Base-by-base conservation (phyloP, 1,284 basidiomycete genomes). In the Xanthoconium separans region DNA sequence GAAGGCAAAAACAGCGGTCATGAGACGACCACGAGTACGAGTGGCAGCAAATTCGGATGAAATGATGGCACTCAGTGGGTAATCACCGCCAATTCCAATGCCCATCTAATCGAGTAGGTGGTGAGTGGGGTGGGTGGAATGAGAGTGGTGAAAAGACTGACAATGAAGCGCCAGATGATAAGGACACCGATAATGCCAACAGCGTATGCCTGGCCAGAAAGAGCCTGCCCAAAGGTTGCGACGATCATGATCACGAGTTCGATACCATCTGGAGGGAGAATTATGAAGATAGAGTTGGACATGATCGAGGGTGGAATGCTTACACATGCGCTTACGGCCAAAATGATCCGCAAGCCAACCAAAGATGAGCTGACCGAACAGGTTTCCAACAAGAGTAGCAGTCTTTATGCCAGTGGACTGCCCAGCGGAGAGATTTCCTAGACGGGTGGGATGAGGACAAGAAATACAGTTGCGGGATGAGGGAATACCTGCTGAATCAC, bases 361-460 rank as follows among this genome's bases (percentile, higher is more conserved):
- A 59, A 84, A 84, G 39, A 81, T 46, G 41, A 84, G 55, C 60
- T 83, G 81, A 31, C 87, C 87, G 41, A 84, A 64, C 47, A 88
- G 65, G 22, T 80, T 86, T 16, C 84, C 83, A 39, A 84, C 73
- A 24, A 82, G 84, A 1, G 80, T 85, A 1, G 90, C 85, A 18
- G 87, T 85, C 70, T 93, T 93, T 71, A 93, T 71, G 53, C 88
- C 87, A 30, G 91, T 81, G 61, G 86, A 81, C 65, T 91, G 85
- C 61, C 83, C 79, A 36, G 74, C 56, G 42, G 75, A 79, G 54
- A 79, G 54, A 89, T 73, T 29, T 33, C 16, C 67, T 69, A 37
- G 30, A 43, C 9, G 33, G 7, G 13, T 22, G 6, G 39, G 16
- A 11, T 44, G 18, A 53, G 44, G 5, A 11, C 2, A 31, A 39